phyloP scores from a whole-genome alignment of 768 basidiomycete genomes.

The Phanerochaete sordida region DNA sequence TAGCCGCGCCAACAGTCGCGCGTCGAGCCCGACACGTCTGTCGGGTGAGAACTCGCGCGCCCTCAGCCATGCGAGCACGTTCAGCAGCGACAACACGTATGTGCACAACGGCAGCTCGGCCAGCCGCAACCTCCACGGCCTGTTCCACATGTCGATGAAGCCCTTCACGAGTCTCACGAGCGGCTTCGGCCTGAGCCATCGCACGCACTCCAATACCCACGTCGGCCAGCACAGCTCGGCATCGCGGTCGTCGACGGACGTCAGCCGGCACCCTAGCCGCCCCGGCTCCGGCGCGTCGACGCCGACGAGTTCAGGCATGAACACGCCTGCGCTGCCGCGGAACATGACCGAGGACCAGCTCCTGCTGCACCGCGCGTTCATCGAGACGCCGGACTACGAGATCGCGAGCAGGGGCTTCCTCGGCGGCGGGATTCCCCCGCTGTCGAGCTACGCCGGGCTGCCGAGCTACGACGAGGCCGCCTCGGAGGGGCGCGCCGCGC shows the following conservation, averaged over 20 bases:
- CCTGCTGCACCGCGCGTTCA: slow-evolving; percentile 60
- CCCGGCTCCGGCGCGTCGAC: slow-evolving; percentile 10
- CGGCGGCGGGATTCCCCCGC: slow-evolving; percentile 83
- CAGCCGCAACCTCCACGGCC: slow-evolving; percentile 46
- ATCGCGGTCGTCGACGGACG: not conserved
- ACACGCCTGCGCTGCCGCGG: slow-evolving; percentile 11
- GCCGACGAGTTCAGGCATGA: slow-evolving; percentile 4
- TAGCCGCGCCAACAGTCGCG: slow-evolving; percentile 31
- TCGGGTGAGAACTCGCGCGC: slow-evolving; percentile 13
- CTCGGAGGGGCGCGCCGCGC: slow-evolving; percentile 10
- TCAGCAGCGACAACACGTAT: slow-evolving; percentile 41
- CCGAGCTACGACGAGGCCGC: slow-evolving; percentile 80
- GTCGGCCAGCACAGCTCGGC: slow-evolving; percentile 9
- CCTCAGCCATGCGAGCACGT: slow-evolving; percentile 4
- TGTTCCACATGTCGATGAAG: slow-evolving; percentile 63
- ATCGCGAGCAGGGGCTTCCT: slow-evolving; percentile 85
- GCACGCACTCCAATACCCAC: slow-evolving; percentile 28
- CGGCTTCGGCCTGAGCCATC: slow-evolving; percentile 38
- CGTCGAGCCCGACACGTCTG: slow-evolving; percentile 55
- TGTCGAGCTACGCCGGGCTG: slow-evolving; percentile 69
- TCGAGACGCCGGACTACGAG: slow-evolving; percentile 82
- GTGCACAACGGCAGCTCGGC: slow-evolving; percentile 47
- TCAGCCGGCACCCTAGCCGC: slow-evolving; percentile 9
- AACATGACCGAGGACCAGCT: slow-evolving; percentile 19
- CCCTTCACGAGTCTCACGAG: slow-evolving; percentile 49